Conservation (phyloP, 1,284 basidiomycete genomes). For the Pseudozyma sp. region DNA sequence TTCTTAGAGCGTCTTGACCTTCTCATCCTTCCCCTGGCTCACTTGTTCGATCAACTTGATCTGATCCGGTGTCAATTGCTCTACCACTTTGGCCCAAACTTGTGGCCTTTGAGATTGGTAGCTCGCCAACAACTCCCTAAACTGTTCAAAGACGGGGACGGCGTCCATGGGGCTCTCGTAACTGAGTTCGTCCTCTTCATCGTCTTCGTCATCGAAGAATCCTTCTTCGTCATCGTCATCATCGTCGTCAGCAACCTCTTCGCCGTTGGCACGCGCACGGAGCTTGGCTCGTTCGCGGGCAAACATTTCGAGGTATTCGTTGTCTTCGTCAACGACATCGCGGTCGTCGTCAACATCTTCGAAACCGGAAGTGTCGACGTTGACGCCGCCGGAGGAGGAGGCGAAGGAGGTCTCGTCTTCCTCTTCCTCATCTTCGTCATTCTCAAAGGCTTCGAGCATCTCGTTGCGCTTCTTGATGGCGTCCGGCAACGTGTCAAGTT, state of each 20-base stretch:
- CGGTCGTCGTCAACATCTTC: constrained; percentile 62
- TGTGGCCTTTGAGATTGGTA: constrained; percentile 47
- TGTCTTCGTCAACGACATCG: constrained; percentile 67
- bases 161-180: constrained; percentile 62
- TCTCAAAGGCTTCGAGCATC: constrained; percentile 60
- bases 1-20: constrained; percentile 38
- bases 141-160: constrained; percentile 60
- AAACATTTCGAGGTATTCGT: constrained; percentile 67
- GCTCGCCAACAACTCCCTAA: constrained; percentile 47
- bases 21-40: constrained; percentile 33
- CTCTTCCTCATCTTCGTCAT: constrained; percentile 58
- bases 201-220: constrained; percentile 46
- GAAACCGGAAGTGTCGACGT: constrained; percentile 26
- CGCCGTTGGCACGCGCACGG: constrained; percentile 51
- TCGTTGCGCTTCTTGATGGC: constrained; percentile 61
- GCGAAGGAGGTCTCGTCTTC: constrained; percentile 45
- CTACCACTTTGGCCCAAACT: constrained; percentile 42
- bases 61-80: constrained; percentile 46
- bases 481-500: constrained; percentile 58
- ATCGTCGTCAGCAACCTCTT: constrained; percentile 47
- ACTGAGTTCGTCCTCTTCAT: constrained; percentile 60
- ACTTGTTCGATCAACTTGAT: constrained; percentile 41
- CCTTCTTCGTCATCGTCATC: constrained; percentile 56
- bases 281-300: constrained; percentile 60
- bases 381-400: constrained; percentile 20